Conservation (phyloP, 2,329 filamentous ascomycete species). For the Colletotrichum liaoningense region DNA sequence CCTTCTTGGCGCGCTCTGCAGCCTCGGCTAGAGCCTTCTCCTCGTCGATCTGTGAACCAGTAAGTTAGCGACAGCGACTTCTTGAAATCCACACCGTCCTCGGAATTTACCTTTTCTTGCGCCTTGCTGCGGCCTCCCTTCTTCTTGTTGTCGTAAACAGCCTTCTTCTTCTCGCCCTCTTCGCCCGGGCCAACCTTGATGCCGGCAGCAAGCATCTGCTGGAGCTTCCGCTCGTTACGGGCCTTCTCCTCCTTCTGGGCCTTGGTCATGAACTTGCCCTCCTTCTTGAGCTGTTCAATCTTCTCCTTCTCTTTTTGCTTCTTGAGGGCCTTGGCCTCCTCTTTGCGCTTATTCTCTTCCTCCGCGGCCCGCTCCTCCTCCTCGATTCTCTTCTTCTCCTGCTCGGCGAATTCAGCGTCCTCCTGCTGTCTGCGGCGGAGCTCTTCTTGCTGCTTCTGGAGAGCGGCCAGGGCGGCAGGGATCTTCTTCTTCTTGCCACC, state of each 20-base stretch:
- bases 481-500: conserved; percentile 90
- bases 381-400: conserved; percentile 73
- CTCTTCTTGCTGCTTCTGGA: conserved; percentile 88
- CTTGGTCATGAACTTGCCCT: conserved; percentile 88
- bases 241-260: conserved; percentile 87
- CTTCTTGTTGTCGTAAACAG: conserved; percentile 81
- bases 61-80: neutral
- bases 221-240: conserved; percentile 80
- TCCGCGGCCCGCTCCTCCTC: conserved; percentile 71
- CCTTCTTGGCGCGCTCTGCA: conserved; percentile 74
- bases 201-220: conserved; percentile 86
- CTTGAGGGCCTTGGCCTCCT: conserved; percentile 80
- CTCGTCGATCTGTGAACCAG: conserved; percentile 70
- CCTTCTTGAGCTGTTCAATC: conserved; percentile 88
- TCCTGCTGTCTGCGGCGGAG: conserved; percentile 75
- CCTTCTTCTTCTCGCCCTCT: conserved; percentile 78
- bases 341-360: conserved; percentile 76
- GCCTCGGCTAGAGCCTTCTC: conserved; percentile 83
- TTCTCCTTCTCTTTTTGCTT: conserved; percentile 90
- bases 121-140: conserved; percentile 66
- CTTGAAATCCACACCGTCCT: neutral
- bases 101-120: conserved; percentile 62
- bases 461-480: conserved; percentile 75
- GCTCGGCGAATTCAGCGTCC: conserved; percentile 65
- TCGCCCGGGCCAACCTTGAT: conserved; percentile 76